These are phyloP conservation scores for Obelidium mucronatum DNA, from an alignment of 192 early-diverging fungal genomes.

Conservation along the genomic window DNA sequence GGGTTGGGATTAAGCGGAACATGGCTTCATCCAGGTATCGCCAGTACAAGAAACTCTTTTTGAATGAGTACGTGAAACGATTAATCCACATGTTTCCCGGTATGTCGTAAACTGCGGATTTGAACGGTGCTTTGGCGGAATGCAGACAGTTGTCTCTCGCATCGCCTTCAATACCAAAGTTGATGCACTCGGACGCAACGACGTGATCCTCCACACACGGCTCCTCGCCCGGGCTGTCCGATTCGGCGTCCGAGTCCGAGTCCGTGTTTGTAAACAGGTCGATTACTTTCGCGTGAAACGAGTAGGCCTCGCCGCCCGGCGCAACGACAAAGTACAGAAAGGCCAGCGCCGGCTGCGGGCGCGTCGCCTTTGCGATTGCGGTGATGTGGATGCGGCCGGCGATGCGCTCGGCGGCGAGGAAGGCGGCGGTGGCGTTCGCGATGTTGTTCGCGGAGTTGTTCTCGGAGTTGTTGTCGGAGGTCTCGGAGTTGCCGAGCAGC, in stretches of 20 bases:
- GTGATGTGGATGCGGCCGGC: background rate
- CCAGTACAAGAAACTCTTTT: background rate
- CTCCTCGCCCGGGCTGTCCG: background rate
- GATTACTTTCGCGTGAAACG: conserved; percentile 10
- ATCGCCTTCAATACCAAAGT: background rate
- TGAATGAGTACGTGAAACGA: background rate
- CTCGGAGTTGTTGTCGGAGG: background rate
- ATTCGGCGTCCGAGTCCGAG: background rate
- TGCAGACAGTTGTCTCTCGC: background rate
- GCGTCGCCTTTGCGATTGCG: conserved; percentile 7
- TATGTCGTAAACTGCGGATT: background rate
- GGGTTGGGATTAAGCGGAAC: background rate
- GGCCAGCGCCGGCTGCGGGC: conserved; percentile 6
- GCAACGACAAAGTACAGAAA: conserved; percentile 7
- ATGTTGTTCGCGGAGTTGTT: background rate
- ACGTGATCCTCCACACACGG: background rate
- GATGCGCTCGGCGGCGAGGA: conserved; percentile 14
- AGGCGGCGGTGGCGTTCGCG: background rate
- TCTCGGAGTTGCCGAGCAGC: background rate
- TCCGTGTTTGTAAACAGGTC: background rate
- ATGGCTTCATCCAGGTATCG: background rate
- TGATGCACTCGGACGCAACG: conserved; percentile 8
- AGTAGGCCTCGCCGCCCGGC: conserved; percentile 3
- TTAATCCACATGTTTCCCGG: conserved; percentile 29
- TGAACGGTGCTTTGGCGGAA: background rate